Evolutionary conservation across 2,329 filamentous ascomycete genomes (phyloP).

Genomic region (Epichloe bromicola): DNA sequence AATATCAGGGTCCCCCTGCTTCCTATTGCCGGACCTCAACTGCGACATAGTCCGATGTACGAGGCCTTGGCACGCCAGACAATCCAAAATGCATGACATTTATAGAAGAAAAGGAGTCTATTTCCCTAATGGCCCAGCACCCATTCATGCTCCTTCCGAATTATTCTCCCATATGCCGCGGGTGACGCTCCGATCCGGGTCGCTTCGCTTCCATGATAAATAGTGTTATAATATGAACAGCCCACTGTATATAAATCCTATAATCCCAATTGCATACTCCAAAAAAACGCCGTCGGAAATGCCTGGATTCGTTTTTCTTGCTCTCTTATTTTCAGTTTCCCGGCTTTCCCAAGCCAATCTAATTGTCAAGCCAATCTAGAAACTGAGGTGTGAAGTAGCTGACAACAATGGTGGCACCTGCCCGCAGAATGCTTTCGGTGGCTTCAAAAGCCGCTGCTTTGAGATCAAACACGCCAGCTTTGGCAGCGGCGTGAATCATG

Average conservation of each 20-base stretch:
- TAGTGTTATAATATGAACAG: background rate
- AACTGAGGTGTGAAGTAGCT: constrained; percentile 88
- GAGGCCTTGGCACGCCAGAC: background rate
- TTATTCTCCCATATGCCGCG: background rate
- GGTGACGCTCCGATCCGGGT: background rate
- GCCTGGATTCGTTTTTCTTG: background rate
- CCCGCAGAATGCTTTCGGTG: constrained; percentile 83
- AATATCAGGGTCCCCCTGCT: too few species aligned
- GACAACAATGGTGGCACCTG: constrained; percentile 84
- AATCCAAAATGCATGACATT: background rate
- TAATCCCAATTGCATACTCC: background rate
- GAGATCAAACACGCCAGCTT: constrained; percentile 91
- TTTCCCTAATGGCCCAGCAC: too few species aligned
- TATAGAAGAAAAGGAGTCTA: too few species aligned
- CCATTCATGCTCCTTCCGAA: background rate
- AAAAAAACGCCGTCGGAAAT: background rate
- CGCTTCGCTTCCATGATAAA: background rate
- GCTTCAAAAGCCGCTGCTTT: constrained; percentile 92
- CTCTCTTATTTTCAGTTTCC: background rate
- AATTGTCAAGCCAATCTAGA: constrained; percentile 51
- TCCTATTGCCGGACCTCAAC: background rate
- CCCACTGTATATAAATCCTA: background rate
- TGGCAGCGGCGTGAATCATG: constrained; percentile 93
- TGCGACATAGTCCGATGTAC: background rate
- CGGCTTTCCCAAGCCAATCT: constrained; percentile 8